These are phyloP conservation scores for Lachnellula cervina DNA, from an alignment of 2,329 filamentous ascomycete genomes.

Conservation along the genomic window DNA sequence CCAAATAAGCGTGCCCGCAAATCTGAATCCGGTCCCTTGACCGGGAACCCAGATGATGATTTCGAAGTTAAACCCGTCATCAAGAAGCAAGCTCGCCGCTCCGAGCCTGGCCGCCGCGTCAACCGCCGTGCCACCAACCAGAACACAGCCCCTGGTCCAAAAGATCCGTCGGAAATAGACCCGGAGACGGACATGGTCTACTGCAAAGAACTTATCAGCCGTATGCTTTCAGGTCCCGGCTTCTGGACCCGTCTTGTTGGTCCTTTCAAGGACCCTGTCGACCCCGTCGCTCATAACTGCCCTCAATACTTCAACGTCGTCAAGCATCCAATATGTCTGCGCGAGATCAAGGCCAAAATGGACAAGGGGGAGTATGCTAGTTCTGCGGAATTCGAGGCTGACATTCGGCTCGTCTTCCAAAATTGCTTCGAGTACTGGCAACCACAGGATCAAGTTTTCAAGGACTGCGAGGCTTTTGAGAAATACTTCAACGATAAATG, in stretches of 20 bases:
- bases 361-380: constrained; percentile 46
- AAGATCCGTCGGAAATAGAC: not conserved
- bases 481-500: constrained; percentile 57
- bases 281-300: constrained; percentile 51
- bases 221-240: constrained; percentile 59
- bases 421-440: constrained; percentile 64
- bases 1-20: constrained; percentile 21
- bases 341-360: constrained; percentile 57
- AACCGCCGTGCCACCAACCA: constrained; percentile 5
- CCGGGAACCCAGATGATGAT: constrained; percentile 11
- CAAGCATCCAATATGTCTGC: constrained; percentile 57
- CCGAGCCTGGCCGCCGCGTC: constrained; percentile 19
- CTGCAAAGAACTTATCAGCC: constrained; percentile 51
- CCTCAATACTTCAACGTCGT: constrained; percentile 59
- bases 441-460: constrained; percentile 49
- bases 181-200: constrained; percentile 49
- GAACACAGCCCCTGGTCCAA: not conserved
- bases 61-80: constrained; percentile 20
- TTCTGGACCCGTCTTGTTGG: constrained; percentile 64
- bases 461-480: constrained; percentile 52
- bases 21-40: constrained; percentile 13
- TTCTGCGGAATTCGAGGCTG: constrained; percentile 50
- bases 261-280: constrained; percentile 56
- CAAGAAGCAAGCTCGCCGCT: constrained; percentile 22
- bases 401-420: constrained; percentile 57